These are phyloP conservation scores for Globisporangium echinulatum DNA, from an alignment of 352 stramenopile genomes.

Conservation along the genomic window DNA sequence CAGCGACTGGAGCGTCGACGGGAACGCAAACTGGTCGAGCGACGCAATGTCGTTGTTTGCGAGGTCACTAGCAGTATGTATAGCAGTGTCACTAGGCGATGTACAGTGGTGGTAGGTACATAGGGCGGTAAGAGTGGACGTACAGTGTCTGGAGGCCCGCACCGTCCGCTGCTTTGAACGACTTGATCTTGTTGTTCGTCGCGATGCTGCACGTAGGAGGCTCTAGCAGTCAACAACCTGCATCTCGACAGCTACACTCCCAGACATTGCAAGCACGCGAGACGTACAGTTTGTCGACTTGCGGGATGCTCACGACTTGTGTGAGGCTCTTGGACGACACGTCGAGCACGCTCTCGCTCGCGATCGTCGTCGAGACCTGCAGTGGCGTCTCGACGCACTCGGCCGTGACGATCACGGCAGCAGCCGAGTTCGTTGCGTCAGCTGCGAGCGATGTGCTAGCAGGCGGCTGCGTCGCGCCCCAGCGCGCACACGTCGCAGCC, in stretches of 20 bases:
- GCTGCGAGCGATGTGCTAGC: conserved; percentile 9
- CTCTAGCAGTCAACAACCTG: no score
- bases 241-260: neutral
- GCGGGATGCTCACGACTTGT: conserved; percentile 13
- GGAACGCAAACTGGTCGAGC: conserved; percentile 21
- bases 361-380: conserved; percentile 1
- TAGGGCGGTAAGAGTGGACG: neutral
- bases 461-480: conserved; percentile 4
- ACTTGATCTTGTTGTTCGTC: neutral
- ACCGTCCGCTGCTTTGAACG: neutral
- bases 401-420: conserved; percentile 8
- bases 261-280: conserved; percentile 13
- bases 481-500: conserved; percentile 8
- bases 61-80: conserved; percentile 15
- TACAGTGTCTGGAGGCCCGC: neutral
- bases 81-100: neutral
- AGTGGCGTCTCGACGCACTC: conserved; percentile 12
- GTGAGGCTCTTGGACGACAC: conserved; percentile 6
- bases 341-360: conserved; percentile 6
- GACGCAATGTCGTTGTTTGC: conserved; percentile 25
- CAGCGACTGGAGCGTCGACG: conserved; percentile 17
- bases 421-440: conserved; percentile 1
- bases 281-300: conserved; percentile 13
- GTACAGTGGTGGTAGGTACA: neutral
- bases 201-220: neutral